Conservation (phyloP, 306 rosid species). For the Senna tora region DNA sequence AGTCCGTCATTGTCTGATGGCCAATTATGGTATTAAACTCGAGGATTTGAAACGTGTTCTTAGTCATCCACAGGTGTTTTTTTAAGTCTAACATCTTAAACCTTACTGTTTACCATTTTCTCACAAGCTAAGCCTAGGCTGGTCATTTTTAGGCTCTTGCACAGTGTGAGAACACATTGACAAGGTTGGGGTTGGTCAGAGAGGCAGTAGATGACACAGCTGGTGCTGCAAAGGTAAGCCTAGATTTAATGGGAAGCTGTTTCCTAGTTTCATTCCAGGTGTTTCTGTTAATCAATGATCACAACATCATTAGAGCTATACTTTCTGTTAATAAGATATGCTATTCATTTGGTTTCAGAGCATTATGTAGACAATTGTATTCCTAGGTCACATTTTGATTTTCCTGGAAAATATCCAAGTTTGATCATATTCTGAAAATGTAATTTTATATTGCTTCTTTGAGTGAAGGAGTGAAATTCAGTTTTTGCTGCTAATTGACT, state of each 20-base stretch:
- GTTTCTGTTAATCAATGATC: constrained; percentile 24
- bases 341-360: background rate
- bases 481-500: constrained; percentile 32
- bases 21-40: constrained; percentile 73
- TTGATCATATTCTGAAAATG: constrained; percentile 7
- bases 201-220: constrained; percentile 93
- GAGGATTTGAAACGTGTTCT: constrained; percentile 77
- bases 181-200: constrained; percentile 75
- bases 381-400: constrained; percentile 19
- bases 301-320: constrained; percentile 2
- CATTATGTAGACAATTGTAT: too few relatives aligned
- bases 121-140: constrained; percentile 27
- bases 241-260: constrained; percentile 34
- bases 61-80: constrained; percentile 84
- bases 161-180: constrained; percentile 90
- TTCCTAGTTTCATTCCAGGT: constrained; percentile 30
- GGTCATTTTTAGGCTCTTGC: constrained; percentile 81
- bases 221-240: constrained; percentile 82
- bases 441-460: constrained; percentile 29
- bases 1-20: constrained; percentile 85
- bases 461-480: constrained; percentile 13
- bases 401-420: constrained; percentile 6
- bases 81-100: background rate
- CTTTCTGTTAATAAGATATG: constrained; percentile 12
- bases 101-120: constrained; percentile 10